A percentile compares a stretch with the other conserved stretches of the same genome.
phyloP scores from a whole-genome alignment of 495 filamentous ascomycete genomes.

The Daldinia loculata region DNA sequence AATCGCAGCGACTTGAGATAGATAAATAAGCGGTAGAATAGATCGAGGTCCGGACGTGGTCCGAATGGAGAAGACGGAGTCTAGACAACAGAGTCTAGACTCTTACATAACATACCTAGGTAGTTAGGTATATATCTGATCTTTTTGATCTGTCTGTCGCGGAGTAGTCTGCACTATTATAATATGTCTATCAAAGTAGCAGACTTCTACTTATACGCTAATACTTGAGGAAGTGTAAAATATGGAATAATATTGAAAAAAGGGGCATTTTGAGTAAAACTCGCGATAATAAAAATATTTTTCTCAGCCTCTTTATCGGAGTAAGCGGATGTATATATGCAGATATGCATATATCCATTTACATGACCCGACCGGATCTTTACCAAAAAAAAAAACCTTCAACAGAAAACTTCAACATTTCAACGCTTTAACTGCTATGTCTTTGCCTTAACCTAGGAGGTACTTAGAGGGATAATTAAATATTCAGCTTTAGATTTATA shows the following conservation, averaged over 20 bases:
- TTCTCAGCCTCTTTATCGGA: neutral
- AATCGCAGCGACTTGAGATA: constrained; percentile 5
- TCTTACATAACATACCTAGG: neutral
- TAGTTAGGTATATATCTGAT: neutral
- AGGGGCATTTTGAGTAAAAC: neutral
- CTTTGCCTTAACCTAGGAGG: neutral
- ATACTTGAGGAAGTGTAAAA: neutral
- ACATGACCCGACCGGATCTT: neutral
- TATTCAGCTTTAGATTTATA: neutral
- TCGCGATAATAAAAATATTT: neutral
- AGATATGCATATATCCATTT: neutral
- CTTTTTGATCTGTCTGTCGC: neutral
- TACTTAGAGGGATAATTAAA: neutral
- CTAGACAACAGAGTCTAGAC: constrained; percentile 4
- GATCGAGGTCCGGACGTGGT: constrained; percentile 20
- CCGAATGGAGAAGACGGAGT: constrained; percentile 4
- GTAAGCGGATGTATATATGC: neutral
- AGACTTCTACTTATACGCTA: neutral
- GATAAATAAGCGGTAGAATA: constrained; percentile 15
- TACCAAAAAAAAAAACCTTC: neutral
- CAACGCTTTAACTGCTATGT: neutral
- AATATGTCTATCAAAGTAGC: neutral
- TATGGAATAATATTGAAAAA: neutral
- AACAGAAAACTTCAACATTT: neutral
- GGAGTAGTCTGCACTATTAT: neutral